Evolutionary conservation across 78 protist species (phyloP).

Genomic region (Trichosphaerium sp.): DNA sequence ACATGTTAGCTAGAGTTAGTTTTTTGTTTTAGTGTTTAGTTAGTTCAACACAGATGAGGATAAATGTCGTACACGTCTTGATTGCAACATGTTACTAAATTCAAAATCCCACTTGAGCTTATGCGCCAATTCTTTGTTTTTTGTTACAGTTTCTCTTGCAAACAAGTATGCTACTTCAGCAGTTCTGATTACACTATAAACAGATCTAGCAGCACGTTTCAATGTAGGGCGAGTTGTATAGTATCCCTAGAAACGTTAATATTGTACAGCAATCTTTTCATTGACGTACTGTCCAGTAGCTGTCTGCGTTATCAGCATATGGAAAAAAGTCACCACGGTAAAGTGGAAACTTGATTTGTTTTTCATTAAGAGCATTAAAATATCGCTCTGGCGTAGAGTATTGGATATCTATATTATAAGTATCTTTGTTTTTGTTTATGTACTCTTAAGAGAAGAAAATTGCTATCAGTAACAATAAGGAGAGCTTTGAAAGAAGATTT

Average conservation of each 20-base stretch:
- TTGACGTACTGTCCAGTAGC: conserved; percentile 51
- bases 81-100: not conserved
- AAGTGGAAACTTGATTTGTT: not conserved
- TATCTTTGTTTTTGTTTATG: not conserved
- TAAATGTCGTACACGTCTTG: not conserved
- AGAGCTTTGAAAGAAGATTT: not conserved
- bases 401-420: not conserved
- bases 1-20: too few relatives aligned
- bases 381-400: conserved; percentile 30
- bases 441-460: not conserved
- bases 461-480: not conserved
- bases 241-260: conserved; percentile 11
- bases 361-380: not conserved
- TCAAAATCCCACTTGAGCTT: not conserved
- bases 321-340: conserved; percentile 55
- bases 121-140: not conserved
- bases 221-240: conserved; percentile 25
- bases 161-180: conserved; percentile 33
- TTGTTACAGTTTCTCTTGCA: not conserved
- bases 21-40: not conserved
- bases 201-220: conserved; percentile 17
- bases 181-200: not conserved
- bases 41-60: not conserved
- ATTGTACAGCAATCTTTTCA: not conserved
- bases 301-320: conserved; percentile 7